A percentile compares a stretch with the other conserved stretches of the same genome.
phyloP scores from a whole-genome alignment of 2,329 filamentous ascomycete species.

The Thielaviopsis euricoi region DNA sequence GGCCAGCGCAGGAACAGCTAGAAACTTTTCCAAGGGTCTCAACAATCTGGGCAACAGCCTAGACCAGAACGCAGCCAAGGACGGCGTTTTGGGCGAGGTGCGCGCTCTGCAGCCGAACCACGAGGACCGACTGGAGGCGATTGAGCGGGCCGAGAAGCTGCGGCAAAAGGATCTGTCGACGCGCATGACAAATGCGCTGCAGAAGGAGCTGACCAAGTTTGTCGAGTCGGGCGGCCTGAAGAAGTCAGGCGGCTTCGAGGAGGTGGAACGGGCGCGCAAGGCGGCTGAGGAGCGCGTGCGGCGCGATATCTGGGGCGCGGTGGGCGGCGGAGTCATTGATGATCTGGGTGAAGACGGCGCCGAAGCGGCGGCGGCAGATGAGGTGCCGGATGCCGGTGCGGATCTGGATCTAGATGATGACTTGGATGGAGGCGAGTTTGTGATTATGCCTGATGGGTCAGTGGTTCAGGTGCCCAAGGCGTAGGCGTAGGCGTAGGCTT shows the following conservation, averaged over 20 bases:
- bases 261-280: slow-evolving; percentile 70
- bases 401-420: neutral
- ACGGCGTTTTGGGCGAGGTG: slow-evolving; percentile 82
- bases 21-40: slow-evolving; percentile 39
- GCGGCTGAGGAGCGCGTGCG: slow-evolving; percentile 76
- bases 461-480: slow-evolving; percentile 5
- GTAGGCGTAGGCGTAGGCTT: neutral
- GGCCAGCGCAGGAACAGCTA: slow-evolving; percentile 32
- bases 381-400: neutral
- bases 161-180: slow-evolving; percentile 75
- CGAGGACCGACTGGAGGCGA: slow-evolving; percentile 81
- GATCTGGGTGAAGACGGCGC: slow-evolving; percentile 6
- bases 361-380: neutral
- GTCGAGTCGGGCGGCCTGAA: slow-evolving; percentile 84
- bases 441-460: slow-evolving; percentile 11
- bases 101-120: slow-evolving; percentile 89
- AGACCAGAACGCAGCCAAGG: slow-evolving; percentile 72
- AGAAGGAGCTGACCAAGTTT: slow-evolving; percentile 70
- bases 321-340: slow-evolving; percentile 26
- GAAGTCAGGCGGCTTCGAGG: slow-evolving; percentile 90
- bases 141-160: slow-evolving; percentile 88
- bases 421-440: slow-evolving; percentile 7
- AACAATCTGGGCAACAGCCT: slow-evolving; percentile 33
- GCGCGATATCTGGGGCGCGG: slow-evolving; percentile 54
- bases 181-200: slow-evolving; percentile 58